Conservation (phyloP, 441 rosid genomes). For the Viola pubescens region DNA sequence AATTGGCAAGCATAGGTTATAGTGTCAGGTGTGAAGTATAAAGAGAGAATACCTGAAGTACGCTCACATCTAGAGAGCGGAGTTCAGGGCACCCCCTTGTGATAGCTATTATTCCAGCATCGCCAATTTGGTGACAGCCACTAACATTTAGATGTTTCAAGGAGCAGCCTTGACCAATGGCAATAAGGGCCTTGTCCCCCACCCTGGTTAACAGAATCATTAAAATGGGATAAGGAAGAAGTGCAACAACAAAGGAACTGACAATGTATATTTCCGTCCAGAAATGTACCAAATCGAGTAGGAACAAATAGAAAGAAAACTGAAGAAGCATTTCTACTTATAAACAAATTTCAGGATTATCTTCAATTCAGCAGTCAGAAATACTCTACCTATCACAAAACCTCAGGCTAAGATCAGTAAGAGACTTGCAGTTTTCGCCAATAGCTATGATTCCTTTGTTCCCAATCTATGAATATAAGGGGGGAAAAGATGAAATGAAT, state of each 20-base stretch:
- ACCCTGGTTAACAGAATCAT: conserved; percentile 39
- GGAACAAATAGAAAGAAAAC: background rate
- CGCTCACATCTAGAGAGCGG: conserved; percentile 63
- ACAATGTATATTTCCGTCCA: too few relatives aligned
- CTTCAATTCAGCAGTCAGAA: background rate
- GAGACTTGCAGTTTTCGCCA: conserved; percentile 69
- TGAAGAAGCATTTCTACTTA: background rate
- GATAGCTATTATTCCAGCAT: conserved; percentile 73
- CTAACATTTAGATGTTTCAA: conserved; percentile 69
- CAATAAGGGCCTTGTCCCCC: conserved; percentile 66
- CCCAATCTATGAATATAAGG: conserved; percentile 47
- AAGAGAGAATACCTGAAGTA: conserved; percentile 55
- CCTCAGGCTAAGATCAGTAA: conserved; percentile 72
- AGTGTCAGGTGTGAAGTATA: background rate
- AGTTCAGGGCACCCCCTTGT: conserved; percentile 84
- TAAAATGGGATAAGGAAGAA: background rate
- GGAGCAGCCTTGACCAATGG: conserved; percentile 72
- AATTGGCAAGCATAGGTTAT: too few relatives aligned
- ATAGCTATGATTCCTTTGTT: conserved; percentile 69
- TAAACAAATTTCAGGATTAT: background rate
- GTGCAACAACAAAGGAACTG: background rate
- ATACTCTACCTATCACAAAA: conserved; percentile 67
- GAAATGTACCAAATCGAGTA: too few relatives aligned
- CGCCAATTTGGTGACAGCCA: conserved; percentile 79
- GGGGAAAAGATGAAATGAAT: background rate